Percentiles rank a stretch among this genome's conserved stretches.
These are phyloP conservation scores for Limnanthes douglasii DNA, from an alignment of 345 rosid genomes.

Conservation along the genomic window DNA sequence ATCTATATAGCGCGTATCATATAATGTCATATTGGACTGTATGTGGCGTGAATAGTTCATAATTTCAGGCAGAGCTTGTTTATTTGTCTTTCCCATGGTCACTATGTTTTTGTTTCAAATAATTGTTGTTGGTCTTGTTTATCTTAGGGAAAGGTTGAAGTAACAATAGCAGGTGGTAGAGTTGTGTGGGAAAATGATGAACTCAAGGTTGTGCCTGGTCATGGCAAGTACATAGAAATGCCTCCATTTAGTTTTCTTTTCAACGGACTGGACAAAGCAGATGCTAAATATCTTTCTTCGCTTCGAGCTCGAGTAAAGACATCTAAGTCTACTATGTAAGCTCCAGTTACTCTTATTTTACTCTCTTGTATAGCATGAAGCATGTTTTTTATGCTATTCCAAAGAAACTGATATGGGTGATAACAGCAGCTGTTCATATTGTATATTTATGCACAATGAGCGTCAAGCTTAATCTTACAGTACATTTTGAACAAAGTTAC, in stretches of 20 bases:
- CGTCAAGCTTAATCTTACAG: no score
- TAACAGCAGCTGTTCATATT: no score
- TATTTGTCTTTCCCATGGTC: neutral
- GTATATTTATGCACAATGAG: no score
- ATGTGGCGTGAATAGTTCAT: no score
- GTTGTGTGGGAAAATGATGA: constrained; percentile 75
- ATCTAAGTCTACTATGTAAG: constrained; percentile 19
- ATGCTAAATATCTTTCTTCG: constrained; percentile 57
- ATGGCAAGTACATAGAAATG: constrained; percentile 67
- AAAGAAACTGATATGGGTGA: no score
- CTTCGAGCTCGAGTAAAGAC: constrained; percentile 76
- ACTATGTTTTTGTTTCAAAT: neutral
- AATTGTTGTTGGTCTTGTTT: neutral
- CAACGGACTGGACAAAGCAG: constrained; percentile 61
- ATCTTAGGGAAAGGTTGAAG: constrained; percentile 83
- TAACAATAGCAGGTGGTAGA: constrained; percentile 80
- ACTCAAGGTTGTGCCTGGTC: constrained; percentile 53
- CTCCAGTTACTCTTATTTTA: neutral
- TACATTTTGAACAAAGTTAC: no score
- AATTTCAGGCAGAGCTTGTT: no score
- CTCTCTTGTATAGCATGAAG: no score
- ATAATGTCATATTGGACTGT: no score
- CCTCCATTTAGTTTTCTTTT: constrained; percentile 70
- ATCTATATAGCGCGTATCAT: no score
- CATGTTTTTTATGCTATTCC: no score